phyloP scores from a whole-genome alignment of 208 protist genomes.

The Naegleria fowleri region DNA sequence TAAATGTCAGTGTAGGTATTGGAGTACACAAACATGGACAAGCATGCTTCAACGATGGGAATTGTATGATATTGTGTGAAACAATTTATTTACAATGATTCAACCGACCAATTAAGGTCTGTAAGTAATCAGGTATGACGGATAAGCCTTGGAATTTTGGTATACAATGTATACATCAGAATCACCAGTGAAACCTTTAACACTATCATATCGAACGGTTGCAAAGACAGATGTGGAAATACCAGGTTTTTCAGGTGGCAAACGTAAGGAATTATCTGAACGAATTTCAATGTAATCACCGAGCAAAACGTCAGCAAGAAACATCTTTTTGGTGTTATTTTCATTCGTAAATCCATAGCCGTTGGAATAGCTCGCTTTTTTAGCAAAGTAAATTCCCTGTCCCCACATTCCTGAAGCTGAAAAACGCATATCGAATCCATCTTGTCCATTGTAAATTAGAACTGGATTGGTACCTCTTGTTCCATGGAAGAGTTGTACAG shows the following conservation, averaged over 20 bases:
- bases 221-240: background rate
- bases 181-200: conserved; percentile 13
- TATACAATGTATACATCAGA: conserved; percentile 31
- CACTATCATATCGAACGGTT: conserved; percentile 28
- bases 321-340: background rate
- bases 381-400: conserved; percentile 26
- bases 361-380: conserved; percentile 24
- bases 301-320: background rate
- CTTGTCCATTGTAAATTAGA: background rate
- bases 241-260: background rate
- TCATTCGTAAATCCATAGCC: background rate
- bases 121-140: conserved; percentile 28
- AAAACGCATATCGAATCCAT: conserved; percentile 24
- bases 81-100: too few species aligned
- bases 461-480: background rate
- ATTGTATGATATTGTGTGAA: too few species aligned
- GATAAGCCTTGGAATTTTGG: conserved; percentile 11
- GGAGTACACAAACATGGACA: too few species aligned
- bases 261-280: background rate
- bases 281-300: background rate
- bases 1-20: too few species aligned
- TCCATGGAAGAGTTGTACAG: background rate
- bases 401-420: conserved; percentile 25
- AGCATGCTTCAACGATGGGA: too few species aligned
- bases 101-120: background rate